A percentile compares a stretch with the other conserved stretches of the same genome.
These are phyloP conservation scores for Zarea fungicola DNA, from an alignment of 2,329 filamentous ascomycete genomes.

Conservation along the genomic window DNA sequence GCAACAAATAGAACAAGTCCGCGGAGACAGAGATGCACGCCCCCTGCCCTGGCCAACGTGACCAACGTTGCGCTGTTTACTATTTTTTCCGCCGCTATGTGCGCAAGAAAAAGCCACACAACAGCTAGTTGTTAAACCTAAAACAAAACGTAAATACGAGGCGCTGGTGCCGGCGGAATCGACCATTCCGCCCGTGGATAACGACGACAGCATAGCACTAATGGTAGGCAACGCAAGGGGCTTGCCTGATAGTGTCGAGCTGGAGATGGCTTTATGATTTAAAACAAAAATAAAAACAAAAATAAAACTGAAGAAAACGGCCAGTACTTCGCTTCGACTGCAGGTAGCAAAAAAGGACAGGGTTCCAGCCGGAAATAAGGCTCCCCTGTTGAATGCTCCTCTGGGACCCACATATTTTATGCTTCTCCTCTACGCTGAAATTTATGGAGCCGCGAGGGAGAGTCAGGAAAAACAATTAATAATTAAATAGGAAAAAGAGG, in stretches of 20 bases:
- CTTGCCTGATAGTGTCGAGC: no score
- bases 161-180: no score
- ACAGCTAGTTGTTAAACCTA: no score
- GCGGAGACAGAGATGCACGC: not conserved
- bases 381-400: not conserved
- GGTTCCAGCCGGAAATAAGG: constrained; percentile 5
- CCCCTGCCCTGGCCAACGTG: not conserved
- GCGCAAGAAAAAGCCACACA: no score
- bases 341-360: not conserved
- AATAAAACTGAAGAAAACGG: not conserved
- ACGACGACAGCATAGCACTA: no score
- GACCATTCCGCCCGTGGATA: no score
- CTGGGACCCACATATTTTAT: not conserved
- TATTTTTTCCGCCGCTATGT: not conserved
- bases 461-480: not conserved
- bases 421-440: not conserved
- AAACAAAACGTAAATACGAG: no score
- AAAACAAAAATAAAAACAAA: not conserved
- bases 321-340: no score
- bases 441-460: not conserved
- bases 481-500: not conserved
- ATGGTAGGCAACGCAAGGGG: no score
- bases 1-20: not conserved
- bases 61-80: not conserved
- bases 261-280: no score